Evolutionary conservation across 768 basidiomycete genomes (phyloP).

Genomic region (Tephrocybe sp.): DNA sequence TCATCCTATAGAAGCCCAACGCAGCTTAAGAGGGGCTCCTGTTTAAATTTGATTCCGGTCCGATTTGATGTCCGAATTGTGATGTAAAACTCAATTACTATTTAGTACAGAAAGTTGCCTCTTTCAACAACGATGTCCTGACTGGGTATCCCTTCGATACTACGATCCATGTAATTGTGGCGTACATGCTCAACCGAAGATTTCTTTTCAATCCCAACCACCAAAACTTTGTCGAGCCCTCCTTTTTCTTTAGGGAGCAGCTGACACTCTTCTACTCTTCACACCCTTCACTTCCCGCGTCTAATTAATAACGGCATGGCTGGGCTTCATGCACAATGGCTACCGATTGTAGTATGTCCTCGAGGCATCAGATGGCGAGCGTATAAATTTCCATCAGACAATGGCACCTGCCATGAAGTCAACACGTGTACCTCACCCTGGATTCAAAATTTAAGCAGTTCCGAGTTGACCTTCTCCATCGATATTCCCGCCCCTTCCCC

Average conservation of each 20-base stretch:
- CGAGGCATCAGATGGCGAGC: slow-evolving; percentile 11
- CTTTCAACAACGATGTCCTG: background rate
- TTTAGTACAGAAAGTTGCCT: too few relatives aligned
- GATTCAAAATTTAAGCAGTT: slow-evolving; percentile 26
- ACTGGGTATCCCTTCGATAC: background rate
- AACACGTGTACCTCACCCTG: slow-evolving; percentile 31
- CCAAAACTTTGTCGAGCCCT: too few relatives aligned
- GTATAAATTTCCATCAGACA: slow-evolving; percentile 17
- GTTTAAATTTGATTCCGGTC: too few relatives aligned
- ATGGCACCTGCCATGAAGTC: slow-evolving; percentile 17
- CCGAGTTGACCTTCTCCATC: slow-evolving; percentile 25
- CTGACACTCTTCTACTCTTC: background rate
- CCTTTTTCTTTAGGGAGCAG: too few relatives aligned
- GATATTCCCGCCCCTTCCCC: slow-evolving; percentile 31
- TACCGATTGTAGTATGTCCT: slow-evolving; percentile 7
- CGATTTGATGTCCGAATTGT: too few relatives aligned
- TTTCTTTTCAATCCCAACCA: too few relatives aligned
- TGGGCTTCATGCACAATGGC: background rate
- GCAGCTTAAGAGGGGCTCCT: too few relatives aligned
- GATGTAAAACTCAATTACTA: too few relatives aligned
- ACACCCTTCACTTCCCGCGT: slow-evolving; percentile 1
- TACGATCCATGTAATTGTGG: background rate
- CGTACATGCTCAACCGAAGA: background rate
- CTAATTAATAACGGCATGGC: slow-evolving; percentile 1
- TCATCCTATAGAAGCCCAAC: too few relatives aligned